Base-by-base conservation (phyloP, 1,139 yeast species). In the Yamadazyma taylorii region DNA sequence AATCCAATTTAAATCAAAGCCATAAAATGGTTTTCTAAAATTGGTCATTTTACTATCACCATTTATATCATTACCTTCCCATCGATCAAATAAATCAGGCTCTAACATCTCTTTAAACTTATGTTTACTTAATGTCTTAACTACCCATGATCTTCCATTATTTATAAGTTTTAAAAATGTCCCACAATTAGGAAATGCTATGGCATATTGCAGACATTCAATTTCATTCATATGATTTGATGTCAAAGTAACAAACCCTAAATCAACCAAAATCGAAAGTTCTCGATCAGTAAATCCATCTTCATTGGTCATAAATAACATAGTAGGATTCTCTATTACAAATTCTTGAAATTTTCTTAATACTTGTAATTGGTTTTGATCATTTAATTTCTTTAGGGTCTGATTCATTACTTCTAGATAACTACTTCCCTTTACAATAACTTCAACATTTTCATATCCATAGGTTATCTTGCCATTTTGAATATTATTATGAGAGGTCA, bases 121-220 rank as follows among this genome's bases (percentile, higher is more conserved):
- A 16, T 61, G 57, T 43, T 66, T 68, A 23, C 57, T 64, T 26
- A 79, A 61, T 2, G 61, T 52, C 42, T 67, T 72, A 25, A 69
- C 66, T n/a, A 76, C 60, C 81, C 79, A 81, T 30, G 58, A 61
- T 36, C 78, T 66, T 15, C 73, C 78, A 24, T 62, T 47, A 54
- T 67, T 63, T 7, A 78, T 66, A 24, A 74, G 65, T 46, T 72
- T 75, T 36, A 77, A 63, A 43, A 63, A 76, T 0, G 76, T 68
- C 2, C 85, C 94, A 51, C 83, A 70, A 43, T 73, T 75, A 0
- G 94, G 94, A 17, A 78, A 66, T 2, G 85, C 66, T 2, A 85
- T 55, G 16, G 73, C 64, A 53, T 78, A 45, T 58, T 70, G 42
- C 65, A 75, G 37, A 42, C 55, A 13, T 52, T 62, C 75, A 27